Percentiles rank a stretch among this genome's conserved stretches.
Evolutionary conservation across 2,329 filamentous ascomycete genomes (phyloP).

Genomic region (Paraphaeosphaeria minitans): DNA sequence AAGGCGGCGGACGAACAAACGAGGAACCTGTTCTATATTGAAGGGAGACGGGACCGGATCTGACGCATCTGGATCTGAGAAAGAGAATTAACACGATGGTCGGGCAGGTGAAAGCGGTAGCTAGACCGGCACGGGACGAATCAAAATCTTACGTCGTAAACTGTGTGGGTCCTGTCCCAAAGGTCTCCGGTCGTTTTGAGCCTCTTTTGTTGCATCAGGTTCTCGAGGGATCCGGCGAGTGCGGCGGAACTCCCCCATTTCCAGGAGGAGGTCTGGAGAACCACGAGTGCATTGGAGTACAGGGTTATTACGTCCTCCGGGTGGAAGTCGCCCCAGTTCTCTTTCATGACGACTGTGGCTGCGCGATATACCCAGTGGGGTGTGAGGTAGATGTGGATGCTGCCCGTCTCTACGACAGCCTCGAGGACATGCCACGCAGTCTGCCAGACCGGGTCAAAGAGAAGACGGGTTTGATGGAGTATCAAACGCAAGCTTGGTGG

Average conservation of each 20-base stretch:
- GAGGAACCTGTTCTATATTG: neutral
- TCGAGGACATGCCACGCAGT: constrained; percentile 40
- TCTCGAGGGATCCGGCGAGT: constrained; percentile 34
- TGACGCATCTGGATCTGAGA: constrained; percentile 6
- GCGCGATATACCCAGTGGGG: constrained; percentile 46
- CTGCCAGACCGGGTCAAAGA: constrained; percentile 40
- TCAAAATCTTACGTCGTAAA: constrained; percentile 36
- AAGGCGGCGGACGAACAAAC: neutral
- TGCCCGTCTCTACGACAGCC: constrained; percentile 36
- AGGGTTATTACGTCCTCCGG: constrained; percentile 40
- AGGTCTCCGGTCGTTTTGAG: constrained; percentile 29
- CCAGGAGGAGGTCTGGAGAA: constrained; percentile 39
- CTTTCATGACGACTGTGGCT: constrained; percentile 39
- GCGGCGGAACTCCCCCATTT: constrained; percentile 41
- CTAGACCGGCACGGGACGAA: neutral
- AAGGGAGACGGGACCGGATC: neutral
- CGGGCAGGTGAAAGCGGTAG: neutral
- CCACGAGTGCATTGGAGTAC: constrained; percentile 42
- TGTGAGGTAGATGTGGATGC: constrained; percentile 40
- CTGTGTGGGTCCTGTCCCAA: constrained; percentile 30
- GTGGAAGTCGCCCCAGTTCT: constrained; percentile 33
- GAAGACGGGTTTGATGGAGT: constrained; percentile 40
- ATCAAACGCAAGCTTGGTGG: constrained; percentile 35
- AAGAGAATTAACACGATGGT: constrained; percentile 10
- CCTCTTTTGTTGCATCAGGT: constrained; percentile 42